These are phyloP conservation scores for Vigna mungo DNA, from an alignment of 306 rosid species.

Conservation along the genomic window DNA sequence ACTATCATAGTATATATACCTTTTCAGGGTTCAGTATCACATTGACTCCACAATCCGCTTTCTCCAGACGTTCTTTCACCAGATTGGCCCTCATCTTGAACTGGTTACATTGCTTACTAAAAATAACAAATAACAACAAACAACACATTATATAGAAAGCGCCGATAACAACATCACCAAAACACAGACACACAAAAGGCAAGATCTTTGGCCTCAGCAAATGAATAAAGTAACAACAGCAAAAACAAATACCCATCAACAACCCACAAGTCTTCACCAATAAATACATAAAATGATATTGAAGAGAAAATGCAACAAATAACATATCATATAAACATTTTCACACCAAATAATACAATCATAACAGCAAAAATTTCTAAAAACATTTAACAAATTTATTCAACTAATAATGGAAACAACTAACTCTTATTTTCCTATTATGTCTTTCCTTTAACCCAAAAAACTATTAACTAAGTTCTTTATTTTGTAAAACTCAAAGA, in stretches of 20 bases:
- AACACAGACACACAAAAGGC: not conserved
- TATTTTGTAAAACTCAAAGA: no score
- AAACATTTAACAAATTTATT: no score
- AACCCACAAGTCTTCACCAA: no score
- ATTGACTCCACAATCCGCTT: slow-evolving; percentile 51
- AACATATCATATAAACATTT: not conserved
- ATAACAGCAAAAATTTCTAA: not conserved
- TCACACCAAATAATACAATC: not conserved
- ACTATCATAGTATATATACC: slow-evolving; percentile 62
- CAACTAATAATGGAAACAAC: no score
- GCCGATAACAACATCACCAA: not conserved
- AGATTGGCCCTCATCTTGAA: slow-evolving; percentile 67
- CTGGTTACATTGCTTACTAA: slow-evolving; percentile 74
- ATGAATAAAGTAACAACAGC: not conserved
- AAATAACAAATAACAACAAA: slow-evolving; percentile 23
- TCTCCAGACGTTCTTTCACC: slow-evolving; percentile 73
- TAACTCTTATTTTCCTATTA: not conserved
- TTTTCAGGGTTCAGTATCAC: slow-evolving; percentile 75
- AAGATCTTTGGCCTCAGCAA: not conserved
- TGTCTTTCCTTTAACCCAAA: not conserved
- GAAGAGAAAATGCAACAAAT: no score
- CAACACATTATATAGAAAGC: not conserved
- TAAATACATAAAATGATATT: no score
- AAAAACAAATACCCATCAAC: not conserved
- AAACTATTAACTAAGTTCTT: not conserved